These are phyloP conservation scores for Dentipellis fragilis DNA, from an alignment of 768 basidiomycete species.

Conservation along the genomic window DNA sequence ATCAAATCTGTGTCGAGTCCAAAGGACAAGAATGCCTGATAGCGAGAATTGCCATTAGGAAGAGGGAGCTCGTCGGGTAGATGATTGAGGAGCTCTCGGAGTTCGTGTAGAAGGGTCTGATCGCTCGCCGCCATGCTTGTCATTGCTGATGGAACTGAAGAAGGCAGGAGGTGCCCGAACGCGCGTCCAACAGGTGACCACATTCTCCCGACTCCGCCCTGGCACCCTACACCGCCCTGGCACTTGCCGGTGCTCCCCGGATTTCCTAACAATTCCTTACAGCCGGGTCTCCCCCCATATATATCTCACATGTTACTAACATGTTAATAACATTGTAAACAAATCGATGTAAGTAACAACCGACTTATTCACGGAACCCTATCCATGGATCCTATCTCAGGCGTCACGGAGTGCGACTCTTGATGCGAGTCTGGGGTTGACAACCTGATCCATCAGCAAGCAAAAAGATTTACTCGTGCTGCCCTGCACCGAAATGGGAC, in stretches of 20 bases:
- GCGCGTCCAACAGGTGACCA: too few species aligned
- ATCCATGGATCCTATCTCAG: too few species aligned
- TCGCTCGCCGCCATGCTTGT: neutral
- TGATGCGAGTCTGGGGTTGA: too few species aligned
- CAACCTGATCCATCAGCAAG: too few species aligned
- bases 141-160: neutral
- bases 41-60: neutral
- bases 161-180: too few species aligned
- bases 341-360: neutral
- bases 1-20: constrained; percentile 12
- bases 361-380: neutral
- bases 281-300: neutral
- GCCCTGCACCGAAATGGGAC: too few species aligned
- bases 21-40: constrained; percentile 4
- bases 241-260: neutral
- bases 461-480: too few species aligned
- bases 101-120: neutral
- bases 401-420: too few species aligned
- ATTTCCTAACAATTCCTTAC: neutral
- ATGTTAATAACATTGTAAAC: neutral
- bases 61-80: neutral
- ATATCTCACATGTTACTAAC: neutral
- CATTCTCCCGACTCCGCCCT: too few species aligned
- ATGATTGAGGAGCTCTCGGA: neutral
- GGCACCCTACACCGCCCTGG: too few species aligned